Evolutionary conservation across 345 rosid species (phyloP).

Genomic region (Clarkia xantiana): DNA sequence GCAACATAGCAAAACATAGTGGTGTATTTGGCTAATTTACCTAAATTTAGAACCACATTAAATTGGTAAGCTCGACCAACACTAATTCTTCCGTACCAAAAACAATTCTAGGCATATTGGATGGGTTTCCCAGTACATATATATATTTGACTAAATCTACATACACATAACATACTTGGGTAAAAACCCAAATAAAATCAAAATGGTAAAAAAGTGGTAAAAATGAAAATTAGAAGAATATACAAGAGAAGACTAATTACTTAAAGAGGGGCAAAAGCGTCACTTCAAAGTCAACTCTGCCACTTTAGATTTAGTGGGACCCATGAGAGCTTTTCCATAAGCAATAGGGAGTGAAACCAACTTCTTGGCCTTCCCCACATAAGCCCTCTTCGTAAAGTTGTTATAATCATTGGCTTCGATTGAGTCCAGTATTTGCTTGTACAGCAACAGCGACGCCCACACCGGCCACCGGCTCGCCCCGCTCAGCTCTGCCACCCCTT

Average conservation of each 20-base stretch:
- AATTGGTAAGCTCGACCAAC: too few species aligned
- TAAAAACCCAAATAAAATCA: too few species aligned
- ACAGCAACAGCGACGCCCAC: conserved; percentile 35
- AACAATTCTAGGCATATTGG: too few species aligned
- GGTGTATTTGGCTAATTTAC: too few species aligned
- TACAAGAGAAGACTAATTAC: not conserved
- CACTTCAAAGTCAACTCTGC: conserved; percentile 4
- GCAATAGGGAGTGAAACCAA: conserved; percentile 24
- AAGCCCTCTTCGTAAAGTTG: conserved; percentile 36
- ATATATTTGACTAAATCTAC: not conserved
- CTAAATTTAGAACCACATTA: too few species aligned
- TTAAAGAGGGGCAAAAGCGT: not conserved
- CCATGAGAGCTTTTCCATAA: conserved; percentile 28
- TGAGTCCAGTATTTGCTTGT: conserved; percentile 30
- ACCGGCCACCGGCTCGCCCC: conserved; percentile 41
- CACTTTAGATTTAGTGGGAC: conserved; percentile 7
- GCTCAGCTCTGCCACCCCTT: conserved; percentile 29
- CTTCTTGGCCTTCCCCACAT: conserved; percentile 34
- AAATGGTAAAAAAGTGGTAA: not conserved
- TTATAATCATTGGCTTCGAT: conserved; percentile 41
- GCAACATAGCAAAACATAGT: too few species aligned
- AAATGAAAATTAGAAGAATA: not conserved
- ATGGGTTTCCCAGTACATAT: not conserved
- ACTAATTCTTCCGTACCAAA: too few species aligned
- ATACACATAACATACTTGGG: not conserved